Evolutionary conservation across 495 filamentous ascomycete species (phyloP).

Genomic region (Penicillium odoratum): DNA sequence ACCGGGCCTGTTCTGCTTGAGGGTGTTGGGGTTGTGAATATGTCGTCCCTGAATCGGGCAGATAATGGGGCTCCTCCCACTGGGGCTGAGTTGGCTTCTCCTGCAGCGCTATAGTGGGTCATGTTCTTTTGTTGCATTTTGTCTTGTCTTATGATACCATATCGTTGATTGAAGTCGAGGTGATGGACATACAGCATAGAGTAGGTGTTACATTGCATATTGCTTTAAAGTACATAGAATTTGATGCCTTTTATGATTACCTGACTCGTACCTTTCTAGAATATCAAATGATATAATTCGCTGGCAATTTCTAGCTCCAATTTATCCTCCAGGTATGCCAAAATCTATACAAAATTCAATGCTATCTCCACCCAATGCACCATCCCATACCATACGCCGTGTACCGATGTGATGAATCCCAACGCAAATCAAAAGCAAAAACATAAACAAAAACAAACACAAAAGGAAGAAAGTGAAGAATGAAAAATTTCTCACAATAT

Average conservation of each 20-base stretch:
- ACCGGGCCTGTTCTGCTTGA: constrained; percentile 18
- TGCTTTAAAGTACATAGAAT: background rate
- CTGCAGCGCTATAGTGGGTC: background rate
- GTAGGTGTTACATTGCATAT: background rate
- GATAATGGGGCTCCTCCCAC: background rate
- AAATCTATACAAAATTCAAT: constrained; percentile 8
- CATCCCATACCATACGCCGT: constrained; percentile 3
- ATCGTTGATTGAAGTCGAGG: background rate
- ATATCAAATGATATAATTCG: background rate
- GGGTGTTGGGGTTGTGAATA: constrained; percentile 24
- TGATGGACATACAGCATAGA: constrained; percentile 1
- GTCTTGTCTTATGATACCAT: constrained; percentile 12
- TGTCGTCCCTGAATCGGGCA: constrained; percentile 9
- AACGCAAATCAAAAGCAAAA: background rate
- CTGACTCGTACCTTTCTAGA: background rate
- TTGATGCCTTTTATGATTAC: background rate
- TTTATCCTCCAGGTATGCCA: background rate
- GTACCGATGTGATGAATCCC: background rate
- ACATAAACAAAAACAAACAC: background rate
- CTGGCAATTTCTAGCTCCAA: background rate
- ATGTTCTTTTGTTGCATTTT: background rate
- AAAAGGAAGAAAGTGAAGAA: constrained; percentile 1
- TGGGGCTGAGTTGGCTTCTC: background rate
- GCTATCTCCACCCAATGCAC: constrained; percentile 10
- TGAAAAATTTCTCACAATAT: background rate